Base-by-base conservation (phyloP, 495 filamentous ascomycete genomes). In the Stereocaulon alpinum region DNA sequence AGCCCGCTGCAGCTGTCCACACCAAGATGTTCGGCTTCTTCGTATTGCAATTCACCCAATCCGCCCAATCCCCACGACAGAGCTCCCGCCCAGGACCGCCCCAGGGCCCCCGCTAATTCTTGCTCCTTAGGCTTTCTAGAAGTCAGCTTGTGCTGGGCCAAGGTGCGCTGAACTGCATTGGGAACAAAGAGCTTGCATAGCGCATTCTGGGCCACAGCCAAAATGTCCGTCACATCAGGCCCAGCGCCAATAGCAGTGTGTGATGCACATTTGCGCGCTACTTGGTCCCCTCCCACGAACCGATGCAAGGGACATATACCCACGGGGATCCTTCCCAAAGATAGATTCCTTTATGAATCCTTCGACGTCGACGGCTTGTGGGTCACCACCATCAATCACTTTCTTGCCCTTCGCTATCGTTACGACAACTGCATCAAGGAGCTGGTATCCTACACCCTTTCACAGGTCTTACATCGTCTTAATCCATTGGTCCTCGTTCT, bases 261-360 rank as follows among this genome's bases (percentile, higher is more conserved):
- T 32, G 40, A 41, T 61, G 52, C 59, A 56, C 15, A 34, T 10
- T 47, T 40, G 42, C 53, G 52, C 47, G 55, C 45, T 52, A 43
- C 45, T 62, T 18, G 20, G 30, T 49, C 60, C 37, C 43, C 48
- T 52, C 40, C 29, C 34, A 59, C 30, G 42, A 49, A 51, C 22
- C 34, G 3, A 57, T 53, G 54, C 55, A 57, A 57, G 54, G 59
- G 34, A 58, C 55, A 62, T 62, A 62, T 58, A 62, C 55, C 54
- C 60, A 49, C 40, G 4, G 29, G 43, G 17, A 29, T 51, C 30
- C 41, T 15, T 24, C 55, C 60, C 54, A 57, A 56, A 44, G 34
- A 52, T 62, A 58, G 54, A 44, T 22, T 27, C 14, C 40, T 44
- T 11, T 18, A 43, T 27, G 40, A 40, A 55, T 42, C 49, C 14